Base-by-base conservation (phyloP, 192 early-diverging fungal species). In the Lobosporangium transversale region DNA sequence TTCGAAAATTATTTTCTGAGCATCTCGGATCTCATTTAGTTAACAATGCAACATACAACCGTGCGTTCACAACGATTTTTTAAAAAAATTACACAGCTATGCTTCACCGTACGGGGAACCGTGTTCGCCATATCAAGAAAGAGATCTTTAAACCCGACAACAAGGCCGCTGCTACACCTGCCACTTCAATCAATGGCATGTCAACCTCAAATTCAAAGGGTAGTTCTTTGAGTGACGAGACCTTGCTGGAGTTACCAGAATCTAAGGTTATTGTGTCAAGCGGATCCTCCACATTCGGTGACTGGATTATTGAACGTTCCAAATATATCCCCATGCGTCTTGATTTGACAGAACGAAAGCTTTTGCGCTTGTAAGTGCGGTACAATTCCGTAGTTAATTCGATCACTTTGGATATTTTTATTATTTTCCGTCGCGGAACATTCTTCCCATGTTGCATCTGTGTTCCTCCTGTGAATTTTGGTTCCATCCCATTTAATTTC, bases 251-350 rank as follows among this genome's bases (percentile, higher is more conserved):
- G 4, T 33, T 64, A 8, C 50, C 68, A 55, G 68, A 70, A 57
- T 62, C 62, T 52, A 74, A 71, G 58, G 53, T 78, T 18, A 68
- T 66, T 51, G 51, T 70, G 11, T 78, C 74, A n/a, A 71, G 66
- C 47, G 78, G 78, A 33, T 68, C 87, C 26, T 76, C 83, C 4
- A 81, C 85, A 17, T 93, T 89, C 75, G 88, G 89, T 6, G 90
- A 91, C 31, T 98, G 93, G 93, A 89, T 96, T 65, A 79, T 85
- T 24, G 90, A 94, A 62, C 90, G 97, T 5, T 82, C 94, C 62
- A 96, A 95, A 83, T 98, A 87, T 74, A 99, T 98, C 74, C 98
- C 98, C 2, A 64, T 99, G 68, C 93, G 98, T 33, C 84, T 99
- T 65, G 91, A 89, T 23, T 78, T 94, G 49, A 84, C 92, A 30